Base-by-base conservation (phyloP, 208 protist genomes). In the Trypanosoma boissoni region DNA sequence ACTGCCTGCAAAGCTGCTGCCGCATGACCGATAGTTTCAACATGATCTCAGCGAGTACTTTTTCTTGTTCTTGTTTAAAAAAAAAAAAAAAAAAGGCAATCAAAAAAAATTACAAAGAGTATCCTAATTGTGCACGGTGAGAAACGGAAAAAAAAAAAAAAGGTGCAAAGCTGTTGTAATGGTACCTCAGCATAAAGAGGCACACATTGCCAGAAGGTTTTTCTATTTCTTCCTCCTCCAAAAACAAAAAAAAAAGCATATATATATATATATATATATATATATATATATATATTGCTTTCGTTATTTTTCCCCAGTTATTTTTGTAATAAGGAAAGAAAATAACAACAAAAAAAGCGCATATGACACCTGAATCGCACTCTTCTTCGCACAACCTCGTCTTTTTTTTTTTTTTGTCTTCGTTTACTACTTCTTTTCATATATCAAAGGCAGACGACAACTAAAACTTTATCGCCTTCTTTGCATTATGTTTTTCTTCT, bases 1-100 rank as follows among this genome's bases (percentile, higher is more conserved):
- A 21, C 54, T 85, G 82, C 55, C 60, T 61, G 51, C 79, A 75
- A 28, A 86, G 58, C 49, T 89, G 82, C 4, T 51, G 41, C 8
- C 41, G 18, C 10, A 58, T 41, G 9, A 21, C 20, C 7, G 64
- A 55, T 14, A 59, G 20, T 16, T 67, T 65, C 18, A 70, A 63
- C 76, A 84, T 83, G 10, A 14, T 28, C 12, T 37, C 28, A 39
- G 12, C 34, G 8, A 39, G 12, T 12, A 6, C 34, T 6, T 39
- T 39, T 39, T 39, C 34, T 39, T 39, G 6, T 12, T 39, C 34
- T 39, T 39, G 34, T 39, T 16, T 12, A 39, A 12, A 12, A 39
- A 39, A 12, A 39, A 39, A 39, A 39, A 39, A 39, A 6, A 39
- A 39, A 39, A 39, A 6, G 12, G 34, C 34, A 16, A 39, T 39